A percentile compares a stretch with the other conserved stretches of the same genome.
Conservation (phyloP, 1,139 yeast species). For the Fermentozyma sake region DNA sequence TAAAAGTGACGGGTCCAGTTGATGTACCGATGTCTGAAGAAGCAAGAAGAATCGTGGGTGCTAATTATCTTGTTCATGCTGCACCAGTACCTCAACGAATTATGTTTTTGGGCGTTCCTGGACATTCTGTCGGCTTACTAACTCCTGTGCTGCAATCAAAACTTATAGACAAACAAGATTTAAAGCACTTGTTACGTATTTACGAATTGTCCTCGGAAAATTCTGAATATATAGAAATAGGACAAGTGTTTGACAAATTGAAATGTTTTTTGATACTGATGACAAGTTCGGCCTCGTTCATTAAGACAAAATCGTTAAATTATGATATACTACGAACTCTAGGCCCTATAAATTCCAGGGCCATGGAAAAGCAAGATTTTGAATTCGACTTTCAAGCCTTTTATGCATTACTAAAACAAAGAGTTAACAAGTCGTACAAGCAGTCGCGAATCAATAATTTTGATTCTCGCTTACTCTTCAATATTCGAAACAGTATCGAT, state of each 20-base stretch:
- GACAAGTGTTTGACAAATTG: background rate
- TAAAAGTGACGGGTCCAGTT: slow-evolving; percentile 5
- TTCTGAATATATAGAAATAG: background rate
- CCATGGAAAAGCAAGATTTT: slow-evolving; percentile 8
- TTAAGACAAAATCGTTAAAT: background rate
- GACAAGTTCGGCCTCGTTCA: background rate
- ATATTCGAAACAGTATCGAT: background rate
- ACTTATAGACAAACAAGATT: background rate
- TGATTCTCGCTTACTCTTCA: slow-evolving; percentile 5
- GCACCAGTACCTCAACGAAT: slow-evolving; percentile 14
- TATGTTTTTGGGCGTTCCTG: slow-evolving; percentile 12
- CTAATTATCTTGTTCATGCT: slow-evolving; percentile 9
- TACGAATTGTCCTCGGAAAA: background rate
- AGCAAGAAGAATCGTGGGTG: slow-evolving; percentile 9
- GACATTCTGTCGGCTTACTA: slow-evolving; percentile 3
- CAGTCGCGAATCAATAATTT: slow-evolving; percentile 16
- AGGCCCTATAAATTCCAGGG: too few relatives aligned
- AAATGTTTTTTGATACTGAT: background rate
- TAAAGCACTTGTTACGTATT: background rate
- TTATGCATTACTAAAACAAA: slow-evolving; percentile 4
- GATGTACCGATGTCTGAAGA: slow-evolving; percentile 9
- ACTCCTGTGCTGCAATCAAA: slow-evolving; percentile 4
- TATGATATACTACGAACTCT: slow-evolving; percentile 5
- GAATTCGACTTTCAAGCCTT: slow-evolving; percentile 6
- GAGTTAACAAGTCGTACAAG: slow-evolving; percentile 12